These are phyloP conservation scores for Blastobotrys buckinghamii DNA, from an alignment of 1,139 yeast species.

Conservation along the genomic window DNA sequence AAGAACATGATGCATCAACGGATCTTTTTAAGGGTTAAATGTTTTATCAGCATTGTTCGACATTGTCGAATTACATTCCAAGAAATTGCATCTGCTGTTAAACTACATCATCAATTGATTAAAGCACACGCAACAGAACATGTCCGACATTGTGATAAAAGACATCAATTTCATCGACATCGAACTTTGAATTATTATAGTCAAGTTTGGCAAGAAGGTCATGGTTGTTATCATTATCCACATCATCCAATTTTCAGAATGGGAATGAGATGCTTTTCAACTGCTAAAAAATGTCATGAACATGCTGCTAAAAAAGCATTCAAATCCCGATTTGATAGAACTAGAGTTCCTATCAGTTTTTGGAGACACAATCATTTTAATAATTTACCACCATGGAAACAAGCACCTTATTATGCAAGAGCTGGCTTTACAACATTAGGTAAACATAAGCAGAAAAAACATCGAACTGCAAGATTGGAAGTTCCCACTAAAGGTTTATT, in stretches of 20 bases:
- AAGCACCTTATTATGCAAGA: conserved; percentile 3
- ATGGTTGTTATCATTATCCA: not conserved
- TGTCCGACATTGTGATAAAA: not conserved
- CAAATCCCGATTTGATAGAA: not conserved
- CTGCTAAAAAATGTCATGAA: conserved; percentile 2
- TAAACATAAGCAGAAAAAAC: not conserved
- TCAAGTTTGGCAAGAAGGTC: not conserved
- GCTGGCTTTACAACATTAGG: conserved; percentile 8
- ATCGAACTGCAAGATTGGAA: not conserved
- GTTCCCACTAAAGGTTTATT: not conserved
- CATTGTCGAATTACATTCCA: conserved; percentile 1
- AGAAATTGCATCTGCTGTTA: not conserved
- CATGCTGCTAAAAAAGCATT: not conserved
- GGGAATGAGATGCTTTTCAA: conserved; percentile 4
- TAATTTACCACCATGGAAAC: too few species aligned
- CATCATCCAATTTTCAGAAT: not conserved
- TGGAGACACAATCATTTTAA: conserved; percentile 6
- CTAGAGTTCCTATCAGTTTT: conserved; percentile 1
- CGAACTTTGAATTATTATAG: not conserved
- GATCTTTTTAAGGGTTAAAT: not conserved
- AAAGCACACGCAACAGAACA: not conserved
- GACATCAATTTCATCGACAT: not conserved
- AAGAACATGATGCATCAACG: too few species aligned
- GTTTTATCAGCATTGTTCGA: conserved; percentile 11
- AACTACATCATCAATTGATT: not conserved